phyloP scores from a whole-genome alignment of 23 red algal species.

The Pyropia yezoensis region DNA sequence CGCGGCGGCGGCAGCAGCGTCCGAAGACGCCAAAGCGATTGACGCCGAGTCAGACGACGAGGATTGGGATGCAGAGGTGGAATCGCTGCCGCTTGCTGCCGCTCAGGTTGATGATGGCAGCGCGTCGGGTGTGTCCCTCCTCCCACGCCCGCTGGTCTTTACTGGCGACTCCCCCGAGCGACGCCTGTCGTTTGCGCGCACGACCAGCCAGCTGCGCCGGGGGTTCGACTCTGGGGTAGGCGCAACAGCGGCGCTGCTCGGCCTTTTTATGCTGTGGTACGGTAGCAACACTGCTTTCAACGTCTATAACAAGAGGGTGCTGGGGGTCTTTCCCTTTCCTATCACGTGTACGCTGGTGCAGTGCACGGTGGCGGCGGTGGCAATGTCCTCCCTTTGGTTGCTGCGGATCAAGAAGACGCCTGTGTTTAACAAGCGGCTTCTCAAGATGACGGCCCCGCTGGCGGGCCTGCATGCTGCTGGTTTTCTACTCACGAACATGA shows the following conservation, averaged over 20 bases:
- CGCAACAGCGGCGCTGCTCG: conserved; percentile 23
- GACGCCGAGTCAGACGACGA: too few relatives aligned
- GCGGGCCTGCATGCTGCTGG: conserved; percentile 70
- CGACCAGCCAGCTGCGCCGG: conserved; percentile 13
- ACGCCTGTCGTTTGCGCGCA: conserved; percentile 6
- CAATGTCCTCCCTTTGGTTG: conserved; percentile 68
- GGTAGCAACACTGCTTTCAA: conserved; percentile 89
- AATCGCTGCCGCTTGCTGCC: too few relatives aligned
- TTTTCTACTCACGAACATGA: conserved; percentile 79
- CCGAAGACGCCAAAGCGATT: too few relatives aligned
- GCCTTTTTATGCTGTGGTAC: conserved; percentile 81
- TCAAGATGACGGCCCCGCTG: conserved; percentile 41
- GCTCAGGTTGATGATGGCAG: too few relatives aligned
- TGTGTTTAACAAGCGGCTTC: conserved; percentile 32
- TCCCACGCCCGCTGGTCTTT: too few relatives aligned
- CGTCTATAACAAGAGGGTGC: conserved; percentile 89
- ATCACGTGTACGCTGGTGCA: conserved; percentile 83
- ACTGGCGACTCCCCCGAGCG: not conserved
- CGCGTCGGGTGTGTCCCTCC: too few relatives aligned
- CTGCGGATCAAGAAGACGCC: conserved; percentile 54
- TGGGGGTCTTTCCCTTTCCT: conserved; percentile 67
- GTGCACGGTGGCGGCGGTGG: conserved; percentile 50
- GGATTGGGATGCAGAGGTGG: too few relatives aligned
- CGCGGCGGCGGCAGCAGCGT: too few relatives aligned
- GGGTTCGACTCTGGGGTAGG: conserved; percentile 54